Evolutionary conservation across 2,329 filamentous ascomycete genomes (phyloP).

Genomic region (Paraconiothyrium sp.): DNA sequence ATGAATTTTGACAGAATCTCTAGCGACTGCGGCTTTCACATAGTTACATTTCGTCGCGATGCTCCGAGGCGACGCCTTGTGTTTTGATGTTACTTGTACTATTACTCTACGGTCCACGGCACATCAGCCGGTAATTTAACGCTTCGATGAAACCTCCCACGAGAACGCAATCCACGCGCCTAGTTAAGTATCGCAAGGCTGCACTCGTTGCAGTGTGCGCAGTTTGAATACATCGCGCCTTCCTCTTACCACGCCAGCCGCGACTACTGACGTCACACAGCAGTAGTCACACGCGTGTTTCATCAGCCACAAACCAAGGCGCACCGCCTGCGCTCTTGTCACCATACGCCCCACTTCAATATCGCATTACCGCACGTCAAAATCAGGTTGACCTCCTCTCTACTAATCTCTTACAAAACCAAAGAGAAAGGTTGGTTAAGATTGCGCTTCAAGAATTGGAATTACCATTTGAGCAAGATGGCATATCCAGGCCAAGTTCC

Average conservation of each 20-base stretch:
- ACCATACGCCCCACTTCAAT: neutral
- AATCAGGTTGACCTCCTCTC: neutral
- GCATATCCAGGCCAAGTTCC: slow-evolving; percentile 22
- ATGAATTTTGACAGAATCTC: too few species aligned
- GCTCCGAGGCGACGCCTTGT: too few species aligned
- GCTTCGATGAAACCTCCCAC: too few species aligned
- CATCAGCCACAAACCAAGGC: slow-evolving; percentile 4
- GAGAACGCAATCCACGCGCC: too few species aligned
- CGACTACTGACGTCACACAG: slow-evolving; percentile 26
- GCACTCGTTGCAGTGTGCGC: too few species aligned
- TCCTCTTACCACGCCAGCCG: slow-evolving; percentile 8
- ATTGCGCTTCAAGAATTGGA: neutral
- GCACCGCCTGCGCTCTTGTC: neutral
- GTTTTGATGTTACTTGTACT: too few species aligned
- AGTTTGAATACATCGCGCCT: neutral
- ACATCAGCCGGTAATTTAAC: neutral
- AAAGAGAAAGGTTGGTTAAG: too few species aligned
- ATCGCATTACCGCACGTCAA: neutral
- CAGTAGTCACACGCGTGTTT: slow-evolving; percentile 13
- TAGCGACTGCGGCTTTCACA: too few species aligned
- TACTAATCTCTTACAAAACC: neutral
- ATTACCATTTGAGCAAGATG: slow-evolving; percentile 17
- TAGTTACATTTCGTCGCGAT: neutral
- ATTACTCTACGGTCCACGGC: too few species aligned
- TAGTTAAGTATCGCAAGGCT: too few species aligned